Evolutionary conservation across 805 yeast genomes (phyloP).

Genomic region (Lachancea waltii): DNA sequence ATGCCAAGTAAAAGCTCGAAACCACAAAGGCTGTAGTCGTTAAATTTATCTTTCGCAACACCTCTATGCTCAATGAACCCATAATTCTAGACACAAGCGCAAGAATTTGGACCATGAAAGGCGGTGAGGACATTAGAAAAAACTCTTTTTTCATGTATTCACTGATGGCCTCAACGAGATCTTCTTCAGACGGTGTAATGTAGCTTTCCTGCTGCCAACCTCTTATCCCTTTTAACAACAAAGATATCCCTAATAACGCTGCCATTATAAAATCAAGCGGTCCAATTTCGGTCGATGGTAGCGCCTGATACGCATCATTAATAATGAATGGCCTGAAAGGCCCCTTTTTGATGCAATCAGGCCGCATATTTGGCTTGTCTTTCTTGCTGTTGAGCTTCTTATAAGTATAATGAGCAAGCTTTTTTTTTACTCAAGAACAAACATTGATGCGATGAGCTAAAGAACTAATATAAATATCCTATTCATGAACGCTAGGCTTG

Average conservation of each 20-base stretch:
- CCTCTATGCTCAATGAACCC: neutral
- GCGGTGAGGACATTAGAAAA: slow-evolving; percentile 16
- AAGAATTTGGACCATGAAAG: slow-evolving; percentile 23
- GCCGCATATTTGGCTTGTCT: neutral
- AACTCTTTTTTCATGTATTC: slow-evolving; percentile 15
- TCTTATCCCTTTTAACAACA: slow-evolving; percentile 1
- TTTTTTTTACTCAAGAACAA: neutral
- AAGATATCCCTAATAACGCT: slow-evolving; percentile 1
- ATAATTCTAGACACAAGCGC: slow-evolving; percentile 9
- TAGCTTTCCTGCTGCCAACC: neutral
- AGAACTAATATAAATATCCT: neutral
- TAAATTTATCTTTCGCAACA: slow-evolving; percentile 14
- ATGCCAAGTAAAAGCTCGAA: slow-evolving; percentile 14
- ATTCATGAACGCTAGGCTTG: no score
- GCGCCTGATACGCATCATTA: neutral
- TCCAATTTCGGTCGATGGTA: neutral
- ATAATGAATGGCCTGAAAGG: neutral
- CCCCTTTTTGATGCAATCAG: neutral
- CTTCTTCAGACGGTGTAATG: slow-evolving; percentile 8
- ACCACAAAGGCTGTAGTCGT: slow-evolving; percentile 12
- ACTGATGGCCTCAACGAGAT: slow-evolving; percentile 9
- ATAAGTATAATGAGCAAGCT: no score
- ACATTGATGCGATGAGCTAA: neutral
- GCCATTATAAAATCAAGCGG: neutral
- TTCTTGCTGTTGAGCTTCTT: no score